phyloP scores from a whole-genome alignment of 73 alveolate genomes.

The Paramecium tetraurelia region DNA sequence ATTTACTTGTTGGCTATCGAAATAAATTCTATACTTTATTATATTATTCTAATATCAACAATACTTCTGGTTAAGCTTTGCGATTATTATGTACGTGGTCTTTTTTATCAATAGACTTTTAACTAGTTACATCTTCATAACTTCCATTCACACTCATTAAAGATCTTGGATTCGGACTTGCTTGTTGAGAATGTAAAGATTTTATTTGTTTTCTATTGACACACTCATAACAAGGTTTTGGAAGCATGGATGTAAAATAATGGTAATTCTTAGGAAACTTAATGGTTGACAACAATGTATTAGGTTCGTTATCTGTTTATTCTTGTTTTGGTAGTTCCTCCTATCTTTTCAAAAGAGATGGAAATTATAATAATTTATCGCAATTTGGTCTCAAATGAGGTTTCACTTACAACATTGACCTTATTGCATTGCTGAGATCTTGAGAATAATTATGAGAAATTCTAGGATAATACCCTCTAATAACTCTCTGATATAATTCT shows the following conservation, averaged over 20 bases:
- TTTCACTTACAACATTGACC: conserved; percentile 64
- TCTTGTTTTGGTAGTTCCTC: conserved; percentile 53
- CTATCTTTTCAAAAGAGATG: conserved; percentile 60
- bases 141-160: conserved; percentile 6
- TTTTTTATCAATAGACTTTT: conserved; percentile 23
- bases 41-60: not conserved
- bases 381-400: conserved; percentile 78
- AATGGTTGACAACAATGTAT: conserved; percentile 71
- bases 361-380: conserved; percentile 69
- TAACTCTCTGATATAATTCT: conserved; percentile 74
- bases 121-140: conserved; percentile 32
- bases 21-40: not conserved
- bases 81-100: not conserved
- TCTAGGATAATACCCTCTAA: conserved; percentile 79
- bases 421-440: conserved; percentile 72
- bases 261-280: conserved; percentile 73
- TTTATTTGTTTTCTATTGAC: not conserved
- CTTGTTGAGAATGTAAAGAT: conserved; percentile 28
- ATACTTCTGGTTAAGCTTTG: not conserved
- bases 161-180: conserved; percentile 34
- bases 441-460: conserved; percentile 69
- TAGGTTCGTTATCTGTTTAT: conserved; percentile 50
- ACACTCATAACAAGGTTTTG: conserved; percentile 59
- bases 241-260: conserved; percentile 72
- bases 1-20: not conserved